Percentiles rank a stretch among this genome's conserved stretches.
Evolutionary conservation across 768 basidiomycete species (phyloP).

Genomic region (Mycena leptocephala): DNA sequence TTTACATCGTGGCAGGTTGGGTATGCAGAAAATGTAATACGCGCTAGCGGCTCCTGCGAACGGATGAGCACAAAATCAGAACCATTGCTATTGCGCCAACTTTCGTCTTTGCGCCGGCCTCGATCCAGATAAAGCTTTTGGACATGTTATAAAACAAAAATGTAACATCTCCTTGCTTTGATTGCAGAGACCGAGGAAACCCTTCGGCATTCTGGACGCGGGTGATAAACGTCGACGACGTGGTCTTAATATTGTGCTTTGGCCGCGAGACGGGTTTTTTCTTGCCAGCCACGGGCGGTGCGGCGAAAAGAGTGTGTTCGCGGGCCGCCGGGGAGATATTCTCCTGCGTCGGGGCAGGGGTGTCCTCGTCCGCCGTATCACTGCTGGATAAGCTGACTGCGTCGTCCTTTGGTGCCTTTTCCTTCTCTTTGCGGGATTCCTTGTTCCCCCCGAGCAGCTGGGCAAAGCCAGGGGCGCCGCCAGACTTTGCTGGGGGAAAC

Average conservation of each 20-base stretch:
- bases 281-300: conserved; percentile 65
- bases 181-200: conserved; percentile 76
- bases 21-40: conserved; percentile 88
- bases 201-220: conserved; percentile 89
- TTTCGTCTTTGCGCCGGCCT: conserved; percentile 89
- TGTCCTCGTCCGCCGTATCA: conserved; percentile 79
- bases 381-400: conserved; percentile 87
- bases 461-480: conserved; percentile 73
- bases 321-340: conserved; percentile 57
- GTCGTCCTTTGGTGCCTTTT: conserved; percentile 64
- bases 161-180: conserved; percentile 88
- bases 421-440: conserved; percentile 74
- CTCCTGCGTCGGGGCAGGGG: conserved; percentile 59
- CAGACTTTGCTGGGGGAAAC: conserved; percentile 72
- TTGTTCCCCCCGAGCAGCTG: conserved; percentile 81
- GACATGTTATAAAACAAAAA: conserved; percentile 92
- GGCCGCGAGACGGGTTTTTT: conserved; percentile 78
- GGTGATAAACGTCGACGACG: conserved; percentile 94
- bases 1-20: conserved; percentile 96
- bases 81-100: conserved; percentile 56
- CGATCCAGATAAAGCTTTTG: conserved; percentile 90
- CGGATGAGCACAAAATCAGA: conserved; percentile 12
- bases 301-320: conserved; percentile 76
- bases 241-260: conserved; percentile 93
- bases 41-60: conserved; percentile 86